Percentiles rank a stretch among this genome's conserved stretches.
phyloP scores from a whole-genome alignment of 2,329 filamentous ascomycete genomes.

The Hansfordia pulvinata region DNA sequence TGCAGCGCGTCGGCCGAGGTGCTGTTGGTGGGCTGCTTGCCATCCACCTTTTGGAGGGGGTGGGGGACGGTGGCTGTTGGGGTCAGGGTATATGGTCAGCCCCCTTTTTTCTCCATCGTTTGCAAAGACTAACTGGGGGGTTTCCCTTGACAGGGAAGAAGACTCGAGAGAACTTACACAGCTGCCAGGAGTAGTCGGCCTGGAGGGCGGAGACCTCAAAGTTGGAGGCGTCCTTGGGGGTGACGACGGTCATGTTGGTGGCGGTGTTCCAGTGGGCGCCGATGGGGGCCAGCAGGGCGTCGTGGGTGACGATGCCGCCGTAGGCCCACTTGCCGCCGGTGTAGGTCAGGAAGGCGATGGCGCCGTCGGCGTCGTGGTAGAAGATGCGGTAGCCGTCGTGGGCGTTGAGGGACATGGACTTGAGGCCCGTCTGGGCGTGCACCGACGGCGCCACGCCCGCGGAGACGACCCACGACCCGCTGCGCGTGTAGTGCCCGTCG shows the following conservation, averaged over 20 bases:
- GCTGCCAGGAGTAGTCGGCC: constrained; percentile 10
- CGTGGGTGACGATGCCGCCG: constrained; percentile 12
- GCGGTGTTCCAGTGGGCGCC: constrained; percentile 9
- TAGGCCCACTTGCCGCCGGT: constrained; percentile 10
- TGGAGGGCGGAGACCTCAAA: constrained; percentile 11
- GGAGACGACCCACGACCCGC: constrained; percentile 10
- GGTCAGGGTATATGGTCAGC: no score
- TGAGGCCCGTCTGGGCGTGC: constrained; percentile 13
- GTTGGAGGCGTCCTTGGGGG: constrained; percentile 10
- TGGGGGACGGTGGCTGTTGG: constrained; percentile 13
- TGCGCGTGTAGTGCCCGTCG: constrained; percentile 12
- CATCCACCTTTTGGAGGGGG: constrained; percentile 6
- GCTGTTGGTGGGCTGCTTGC: constrained; percentile 5
- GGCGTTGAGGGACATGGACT: constrained; percentile 11
- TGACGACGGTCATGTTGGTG: constrained; percentile 15
- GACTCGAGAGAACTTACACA: constrained; percentile 8
- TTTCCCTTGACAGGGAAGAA: no score
- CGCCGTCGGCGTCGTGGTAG: constrained; percentile 14
- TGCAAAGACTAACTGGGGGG: no score
- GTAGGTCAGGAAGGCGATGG: constrained; percentile 10
- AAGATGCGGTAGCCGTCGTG: constrained; percentile 16
- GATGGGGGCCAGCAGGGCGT: constrained; percentile 10
- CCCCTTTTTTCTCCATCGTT: no score
- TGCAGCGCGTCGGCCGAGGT: no score
- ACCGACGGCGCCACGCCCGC: constrained; percentile 7